Evolutionary conservation across 495 filamentous ascomycete species (phyloP).

Genomic region (Gamarada debralockiae): DNA sequence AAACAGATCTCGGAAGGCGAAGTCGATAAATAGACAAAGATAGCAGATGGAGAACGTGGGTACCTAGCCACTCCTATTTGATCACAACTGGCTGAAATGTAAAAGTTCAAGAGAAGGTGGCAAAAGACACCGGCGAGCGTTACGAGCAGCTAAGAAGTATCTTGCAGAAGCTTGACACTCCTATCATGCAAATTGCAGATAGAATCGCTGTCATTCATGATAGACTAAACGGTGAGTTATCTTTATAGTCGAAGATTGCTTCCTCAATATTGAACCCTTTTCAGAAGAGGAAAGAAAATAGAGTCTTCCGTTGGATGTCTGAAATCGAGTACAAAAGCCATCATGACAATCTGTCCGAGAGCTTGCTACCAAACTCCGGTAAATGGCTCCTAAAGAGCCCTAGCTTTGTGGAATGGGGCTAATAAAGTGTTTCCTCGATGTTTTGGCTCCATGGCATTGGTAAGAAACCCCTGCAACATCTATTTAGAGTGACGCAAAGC

Average conservation of each 20-base stretch:
- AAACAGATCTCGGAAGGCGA: background rate
- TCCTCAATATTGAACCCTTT: too few species aligned
- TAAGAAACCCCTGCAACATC: background rate
- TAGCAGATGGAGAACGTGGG: background rate
- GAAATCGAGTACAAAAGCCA: too few species aligned
- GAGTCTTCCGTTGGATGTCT: background rate
- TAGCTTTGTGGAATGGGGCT: background rate
- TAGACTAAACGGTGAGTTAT: background rate
- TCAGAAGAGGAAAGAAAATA: background rate
- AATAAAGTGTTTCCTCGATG: background rate
- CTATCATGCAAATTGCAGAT: background rate
- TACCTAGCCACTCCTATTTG: background rate
- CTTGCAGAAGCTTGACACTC: background rate
- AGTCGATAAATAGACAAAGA: too few species aligned
- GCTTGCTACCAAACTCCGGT: background rate
- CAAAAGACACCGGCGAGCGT: background rate
- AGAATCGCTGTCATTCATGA: background rate
- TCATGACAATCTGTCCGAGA: too few species aligned
- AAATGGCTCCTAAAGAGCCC: background rate
- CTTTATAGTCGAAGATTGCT: background rate
- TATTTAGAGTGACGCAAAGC: background rate
- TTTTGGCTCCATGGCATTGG: background rate
- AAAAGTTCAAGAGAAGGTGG: background rate
- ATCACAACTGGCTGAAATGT: background rate
- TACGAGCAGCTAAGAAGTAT: background rate